Evolutionary conservation across 495 filamentous ascomycete species (phyloP).

Genomic region (Aspergillus hancockii): DNA sequence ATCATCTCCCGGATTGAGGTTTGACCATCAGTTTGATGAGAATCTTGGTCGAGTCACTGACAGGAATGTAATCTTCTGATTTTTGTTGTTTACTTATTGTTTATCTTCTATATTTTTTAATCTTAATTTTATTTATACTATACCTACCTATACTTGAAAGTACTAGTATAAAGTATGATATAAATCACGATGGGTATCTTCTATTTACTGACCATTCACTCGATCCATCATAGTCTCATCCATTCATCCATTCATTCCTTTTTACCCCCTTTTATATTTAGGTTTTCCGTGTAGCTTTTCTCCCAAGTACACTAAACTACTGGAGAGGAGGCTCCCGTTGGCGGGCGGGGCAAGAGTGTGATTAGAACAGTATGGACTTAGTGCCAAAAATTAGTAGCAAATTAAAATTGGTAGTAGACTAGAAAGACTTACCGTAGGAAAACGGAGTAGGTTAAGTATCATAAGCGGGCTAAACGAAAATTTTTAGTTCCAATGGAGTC

Average conservation of each 20-base stretch:
- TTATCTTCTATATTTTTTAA: not conserved
- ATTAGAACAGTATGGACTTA: not conserved
- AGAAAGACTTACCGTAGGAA: not conserved
- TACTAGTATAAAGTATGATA: not conserved
- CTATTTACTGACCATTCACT: not conserved
- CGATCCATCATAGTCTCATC: no score
- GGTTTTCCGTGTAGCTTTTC: not conserved
- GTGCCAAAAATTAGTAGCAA: conserved; percentile 1
- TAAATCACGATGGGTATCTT: not conserved
- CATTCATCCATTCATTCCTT: no score
- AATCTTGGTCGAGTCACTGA: not conserved
- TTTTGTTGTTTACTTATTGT: not conserved
- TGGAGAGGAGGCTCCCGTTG: conserved; percentile 2
- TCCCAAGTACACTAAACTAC: not conserved
- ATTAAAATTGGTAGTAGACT: not conserved
- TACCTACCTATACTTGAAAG: no score
- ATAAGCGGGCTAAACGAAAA: conserved; percentile 5
- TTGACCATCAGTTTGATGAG: not conserved
- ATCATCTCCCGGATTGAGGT: not conserved
- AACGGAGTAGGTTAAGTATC: conserved; percentile 5
- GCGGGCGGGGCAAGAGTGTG: not conserved
- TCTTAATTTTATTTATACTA: conserved; percentile 1
- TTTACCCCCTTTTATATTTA: no score
- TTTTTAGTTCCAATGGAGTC: conserved; percentile 17
- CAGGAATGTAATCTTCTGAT: not conserved